Evolutionary conservation across 148 eudicot species (phyloP).

Genomic region (Rhododendron vialii): DNA sequence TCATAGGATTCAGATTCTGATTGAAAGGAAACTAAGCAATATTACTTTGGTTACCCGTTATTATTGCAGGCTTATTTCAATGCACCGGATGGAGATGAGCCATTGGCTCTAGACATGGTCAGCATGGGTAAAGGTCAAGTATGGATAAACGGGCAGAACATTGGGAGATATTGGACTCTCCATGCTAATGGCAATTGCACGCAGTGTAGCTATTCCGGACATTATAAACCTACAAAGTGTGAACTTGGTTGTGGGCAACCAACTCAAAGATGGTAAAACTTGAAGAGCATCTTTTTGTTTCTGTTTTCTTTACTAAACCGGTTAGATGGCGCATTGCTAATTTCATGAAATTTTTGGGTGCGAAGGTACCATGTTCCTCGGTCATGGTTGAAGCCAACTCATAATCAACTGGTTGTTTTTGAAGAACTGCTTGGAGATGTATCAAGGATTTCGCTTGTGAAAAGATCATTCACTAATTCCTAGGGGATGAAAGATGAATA

Average conservation of each 20-base stretch:
- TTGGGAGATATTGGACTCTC: conserved; percentile 75
- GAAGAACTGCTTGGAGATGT: conserved; percentile 51
- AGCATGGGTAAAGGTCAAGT: conserved; percentile 89
- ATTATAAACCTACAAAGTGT: conserved; percentile 54
- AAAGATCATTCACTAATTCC: conserved; percentile 22
- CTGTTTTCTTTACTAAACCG: neutral
- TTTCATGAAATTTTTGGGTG: neutral
- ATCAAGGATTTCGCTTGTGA: conserved; percentile 36
- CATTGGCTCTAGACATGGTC: conserved; percentile 68
- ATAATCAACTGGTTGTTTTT: conserved; percentile 36
- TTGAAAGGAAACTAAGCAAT: neutral
- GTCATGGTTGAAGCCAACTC: conserved; percentile 42
- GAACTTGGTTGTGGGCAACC: conserved; percentile 76
- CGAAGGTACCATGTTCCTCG: conserved; percentile 55
- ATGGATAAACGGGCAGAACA: conserved; percentile 78
- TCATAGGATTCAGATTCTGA: neutral
- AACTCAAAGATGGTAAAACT: conserved; percentile 56
- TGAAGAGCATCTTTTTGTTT: conserved; percentile 43
- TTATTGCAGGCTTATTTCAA: conserved; percentile 63
- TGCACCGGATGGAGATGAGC: conserved; percentile 63
- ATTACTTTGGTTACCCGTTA: neutral
- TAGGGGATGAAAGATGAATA: conserved; percentile 3
- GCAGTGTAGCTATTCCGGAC: conserved; percentile 57
- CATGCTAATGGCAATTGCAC: conserved; percentile 54
- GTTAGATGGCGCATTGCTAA: conserved; percentile 24